A percentile compares a stretch with the other conserved stretches of the same genome.
These are phyloP conservation scores for Trypanosoma platydactyli DNA, from an alignment of 208 protist genomes.

Conservation along the genomic window DNA sequence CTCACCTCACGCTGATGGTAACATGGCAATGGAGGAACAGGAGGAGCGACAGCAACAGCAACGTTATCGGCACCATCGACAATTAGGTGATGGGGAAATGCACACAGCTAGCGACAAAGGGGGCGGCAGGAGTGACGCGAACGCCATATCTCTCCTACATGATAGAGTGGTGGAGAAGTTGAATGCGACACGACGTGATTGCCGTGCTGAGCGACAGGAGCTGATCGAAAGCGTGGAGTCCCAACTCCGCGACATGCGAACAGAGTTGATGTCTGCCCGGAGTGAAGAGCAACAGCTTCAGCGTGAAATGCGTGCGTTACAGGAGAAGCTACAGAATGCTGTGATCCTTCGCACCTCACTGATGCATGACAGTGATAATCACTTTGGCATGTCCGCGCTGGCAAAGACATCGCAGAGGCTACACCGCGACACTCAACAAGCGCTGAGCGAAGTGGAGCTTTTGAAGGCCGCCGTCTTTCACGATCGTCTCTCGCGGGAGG, in stretches of 20 bases:
- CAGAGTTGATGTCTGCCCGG: slow-evolving; percentile 2
- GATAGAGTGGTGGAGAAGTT: slow-evolving; percentile 16
- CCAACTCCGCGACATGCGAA: slow-evolving; percentile 14
- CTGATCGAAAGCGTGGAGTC: slow-evolving; percentile 12
- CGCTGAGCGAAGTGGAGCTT: slow-evolving; percentile 50
- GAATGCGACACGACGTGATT: slow-evolving; percentile 10
- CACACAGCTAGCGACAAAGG: background rate
- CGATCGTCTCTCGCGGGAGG: slow-evolving; percentile 13
- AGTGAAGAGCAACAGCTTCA: slow-evolving; percentile 13
- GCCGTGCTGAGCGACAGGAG: slow-evolving; percentile 8
- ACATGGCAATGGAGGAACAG: no score
- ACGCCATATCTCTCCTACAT: slow-evolving; percentile 2
- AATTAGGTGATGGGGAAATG: background rate
- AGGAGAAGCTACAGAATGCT: slow-evolving; percentile 24
- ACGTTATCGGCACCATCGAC: background rate
- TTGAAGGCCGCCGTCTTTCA: slow-evolving; percentile 29
- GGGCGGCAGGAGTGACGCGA: background rate
- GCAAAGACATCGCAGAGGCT: slow-evolving; percentile 34
- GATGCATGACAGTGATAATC: background rate
- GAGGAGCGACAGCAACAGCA: background rate
- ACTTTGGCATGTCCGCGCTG: background rate
- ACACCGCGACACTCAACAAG: slow-evolving; percentile 42
- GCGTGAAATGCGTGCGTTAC: slow-evolving; percentile 16
- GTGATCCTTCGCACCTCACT: background rate
- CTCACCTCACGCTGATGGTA: no score